Evolutionary conservation across 2,329 filamentous ascomycete species (phyloP), one percentile per base, ranked within the genome.

Genomic region (Beauveria sp.): DNA sequence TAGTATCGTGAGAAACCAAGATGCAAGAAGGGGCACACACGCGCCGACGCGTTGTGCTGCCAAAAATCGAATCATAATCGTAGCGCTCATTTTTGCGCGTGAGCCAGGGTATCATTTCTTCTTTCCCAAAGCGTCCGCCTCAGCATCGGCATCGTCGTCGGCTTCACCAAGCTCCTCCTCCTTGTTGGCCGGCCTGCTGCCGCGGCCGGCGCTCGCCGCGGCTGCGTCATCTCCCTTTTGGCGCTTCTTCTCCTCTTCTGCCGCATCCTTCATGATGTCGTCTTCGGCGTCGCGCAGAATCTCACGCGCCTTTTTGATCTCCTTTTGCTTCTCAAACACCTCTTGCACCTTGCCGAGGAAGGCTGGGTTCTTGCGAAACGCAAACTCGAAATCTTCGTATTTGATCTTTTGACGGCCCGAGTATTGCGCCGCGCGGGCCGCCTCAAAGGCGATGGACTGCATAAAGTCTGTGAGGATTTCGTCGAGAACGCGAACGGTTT

Each of bases 401-500:
- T 99, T 99, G 76, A 99, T 92, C 77, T 99, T 99, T 69, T 96
- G 91, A 2, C 94, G 89, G 0, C 92, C 89, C 2, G 90, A 87
- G 74, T 96, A 91, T 72, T 90, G 87, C 0, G 94, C 94, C 58
- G 88, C 87, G 50, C 90, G 86, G 5, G 92, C 91, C 4, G 94
- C 93, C 71, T 91, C 88, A 77, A 96, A 94, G 75, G 90, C 93
- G 59, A 94, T 87, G 73, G 94, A 91, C 72, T 96, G 91, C 72
- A 97, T 91, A 79, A 96, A 97, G 78, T 97, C 94, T 64, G 92
- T 96, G 63, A 96, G 85, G 67, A 97, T 93, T 77, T 97, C 92
- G 79, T 97, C 94, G 55, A 97, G 87, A 56, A 93, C 84, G 64
- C 89, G 87, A 63, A 96, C 83, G 10, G 92, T 97, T 71, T 92